Conservation (phyloP, 768 basidiomycete genomes). For the Tylopilus plumbeoviolaceoides region DNA sequence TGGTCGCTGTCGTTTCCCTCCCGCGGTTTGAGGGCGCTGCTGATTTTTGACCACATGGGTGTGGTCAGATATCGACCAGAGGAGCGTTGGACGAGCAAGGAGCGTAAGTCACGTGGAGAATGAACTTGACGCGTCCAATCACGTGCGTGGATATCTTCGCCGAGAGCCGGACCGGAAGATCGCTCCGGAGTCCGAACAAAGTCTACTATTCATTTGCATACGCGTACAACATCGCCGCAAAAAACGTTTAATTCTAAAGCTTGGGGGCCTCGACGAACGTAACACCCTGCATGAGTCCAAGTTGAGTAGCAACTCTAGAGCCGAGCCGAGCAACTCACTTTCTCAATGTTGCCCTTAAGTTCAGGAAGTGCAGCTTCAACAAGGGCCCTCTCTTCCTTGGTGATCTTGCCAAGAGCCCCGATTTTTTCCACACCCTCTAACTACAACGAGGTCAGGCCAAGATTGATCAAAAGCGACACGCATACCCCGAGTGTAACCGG, state of each 20-base stretch:
- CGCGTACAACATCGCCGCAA: conserved; percentile 6
- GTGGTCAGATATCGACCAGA: background rate
- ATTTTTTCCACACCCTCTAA: conserved; percentile 80
- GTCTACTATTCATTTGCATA: conserved; percentile 7
- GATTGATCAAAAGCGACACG: background rate
- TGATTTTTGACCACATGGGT: conserved; percentile 61
- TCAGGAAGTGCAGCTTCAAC: conserved; percentile 81
- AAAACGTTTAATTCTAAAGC: conserved; percentile 17
- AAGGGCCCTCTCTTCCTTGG: conserved; percentile 68
- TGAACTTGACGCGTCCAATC: conserved; percentile 27
- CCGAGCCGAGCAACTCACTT: conserved; percentile 38
- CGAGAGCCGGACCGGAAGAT: background rate
- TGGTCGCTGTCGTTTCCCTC: conserved; percentile 21
- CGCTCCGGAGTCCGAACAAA: too few relatives aligned
- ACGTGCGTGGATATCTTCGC: conserved; percentile 16
- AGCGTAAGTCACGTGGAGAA: conserved; percentile 24
- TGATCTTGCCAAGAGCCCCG: conserved; percentile 70
- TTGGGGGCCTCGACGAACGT: conserved; percentile 26
- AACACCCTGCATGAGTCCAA: conserved; percentile 16
- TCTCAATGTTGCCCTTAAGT: conserved; percentile 66
- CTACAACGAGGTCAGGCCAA: conserved; percentile 36
- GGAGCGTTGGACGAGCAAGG: background rate
- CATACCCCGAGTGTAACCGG: conserved; percentile 84
- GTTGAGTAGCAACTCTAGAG: background rate
- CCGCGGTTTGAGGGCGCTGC: conserved; percentile 48